phyloP scores from a whole-genome alignment of 441 rosid species.

The Macaranga tanarius region DNA sequence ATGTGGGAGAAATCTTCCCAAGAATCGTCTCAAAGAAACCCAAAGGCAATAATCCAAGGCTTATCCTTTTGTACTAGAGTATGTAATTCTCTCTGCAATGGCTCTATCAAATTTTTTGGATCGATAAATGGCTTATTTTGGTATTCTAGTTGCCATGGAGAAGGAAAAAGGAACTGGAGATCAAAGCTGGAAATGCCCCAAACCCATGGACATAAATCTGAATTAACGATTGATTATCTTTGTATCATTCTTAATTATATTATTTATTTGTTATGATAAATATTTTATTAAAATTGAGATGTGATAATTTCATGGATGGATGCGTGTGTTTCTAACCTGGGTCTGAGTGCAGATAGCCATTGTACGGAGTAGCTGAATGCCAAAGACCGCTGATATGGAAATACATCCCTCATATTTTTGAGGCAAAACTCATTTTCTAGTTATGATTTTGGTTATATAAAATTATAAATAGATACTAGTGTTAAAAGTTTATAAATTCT shows the following conservation, averaged over 20 bases:
- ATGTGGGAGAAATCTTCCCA: slow-evolving; percentile 28
- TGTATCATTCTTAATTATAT: neutral
- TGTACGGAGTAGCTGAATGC: neutral
- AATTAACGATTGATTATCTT: neutral
- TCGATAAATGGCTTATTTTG: slow-evolving; percentile 18
- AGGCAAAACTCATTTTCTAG: neutral
- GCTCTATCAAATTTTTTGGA: slow-evolving; percentile 1
- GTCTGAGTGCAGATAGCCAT: neutral
- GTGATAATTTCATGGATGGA: too few species aligned
- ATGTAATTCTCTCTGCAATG: neutral
- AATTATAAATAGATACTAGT: too few species aligned
- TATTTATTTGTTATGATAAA: too few species aligned
- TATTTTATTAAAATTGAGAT: too few species aligned
- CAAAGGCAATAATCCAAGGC: slow-evolving; percentile 20
- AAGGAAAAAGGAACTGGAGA: neutral
- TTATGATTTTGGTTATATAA: too few species aligned
- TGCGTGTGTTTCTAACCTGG: too few species aligned
- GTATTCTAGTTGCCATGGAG: neutral
- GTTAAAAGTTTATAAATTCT: too few species aligned
- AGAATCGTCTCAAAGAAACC: slow-evolving; percentile 23
- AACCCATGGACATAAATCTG: slow-evolving; percentile 5
- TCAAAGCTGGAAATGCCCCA: neutral
- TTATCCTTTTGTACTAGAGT: neutral
- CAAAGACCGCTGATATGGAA: neutral
- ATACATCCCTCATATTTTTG: neutral